Percentiles rank a stretch among this genome's conserved stretches.
phyloP scores from a whole-genome alignment of 108 stramenopile genomes.

The Conticribra guillardii region DNA sequence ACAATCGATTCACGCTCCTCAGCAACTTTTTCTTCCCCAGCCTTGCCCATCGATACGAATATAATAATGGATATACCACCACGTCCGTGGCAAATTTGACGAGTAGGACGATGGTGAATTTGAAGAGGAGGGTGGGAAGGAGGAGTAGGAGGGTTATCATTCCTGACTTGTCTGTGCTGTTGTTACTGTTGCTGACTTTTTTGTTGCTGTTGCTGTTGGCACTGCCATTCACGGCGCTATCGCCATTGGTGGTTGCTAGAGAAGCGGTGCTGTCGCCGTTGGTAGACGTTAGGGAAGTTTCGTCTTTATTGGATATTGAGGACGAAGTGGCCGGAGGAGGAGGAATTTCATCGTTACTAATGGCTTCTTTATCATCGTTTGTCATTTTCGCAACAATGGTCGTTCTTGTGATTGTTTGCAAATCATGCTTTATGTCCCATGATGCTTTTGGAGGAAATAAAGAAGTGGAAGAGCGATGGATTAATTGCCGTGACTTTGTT shows the following conservation, averaged over 20 bases:
- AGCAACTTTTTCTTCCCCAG: slow-evolving; percentile 52
- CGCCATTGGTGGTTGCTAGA: too few relatives aligned
- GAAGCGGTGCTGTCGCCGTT: too few relatives aligned
- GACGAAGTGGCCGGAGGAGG: neutral
- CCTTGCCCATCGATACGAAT: slow-evolving; percentile 56
- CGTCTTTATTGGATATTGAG: neutral
- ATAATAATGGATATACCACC: slow-evolving; percentile 65
- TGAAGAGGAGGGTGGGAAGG: slow-evolving; percentile 45
- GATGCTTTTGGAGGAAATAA: too few relatives aligned
- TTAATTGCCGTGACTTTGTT: too few relatives aligned
- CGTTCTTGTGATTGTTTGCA: neutral
- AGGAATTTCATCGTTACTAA: too few relatives aligned
- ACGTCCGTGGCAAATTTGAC: slow-evolving; percentile 75
- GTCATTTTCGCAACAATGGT: neutral
- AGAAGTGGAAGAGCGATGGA: too few relatives aligned
- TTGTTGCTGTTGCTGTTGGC: too few relatives aligned
- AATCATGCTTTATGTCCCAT: neutral
- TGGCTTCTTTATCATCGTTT: neutral
- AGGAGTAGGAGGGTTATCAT: slow-evolving; percentile 11
- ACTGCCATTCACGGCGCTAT: too few relatives aligned
- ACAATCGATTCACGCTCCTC: slow-evolving; percentile 1
- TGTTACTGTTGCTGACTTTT: neutral
- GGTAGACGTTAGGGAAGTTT: neutral
- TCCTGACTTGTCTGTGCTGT: neutral
- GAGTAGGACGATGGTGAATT: slow-evolving; percentile 66